Percentiles rank a stretch among this genome's conserved stretches.
phyloP scores from a whole-genome alignment of 140 eudicot genomes.

The Flaveria floridana region DNA sequence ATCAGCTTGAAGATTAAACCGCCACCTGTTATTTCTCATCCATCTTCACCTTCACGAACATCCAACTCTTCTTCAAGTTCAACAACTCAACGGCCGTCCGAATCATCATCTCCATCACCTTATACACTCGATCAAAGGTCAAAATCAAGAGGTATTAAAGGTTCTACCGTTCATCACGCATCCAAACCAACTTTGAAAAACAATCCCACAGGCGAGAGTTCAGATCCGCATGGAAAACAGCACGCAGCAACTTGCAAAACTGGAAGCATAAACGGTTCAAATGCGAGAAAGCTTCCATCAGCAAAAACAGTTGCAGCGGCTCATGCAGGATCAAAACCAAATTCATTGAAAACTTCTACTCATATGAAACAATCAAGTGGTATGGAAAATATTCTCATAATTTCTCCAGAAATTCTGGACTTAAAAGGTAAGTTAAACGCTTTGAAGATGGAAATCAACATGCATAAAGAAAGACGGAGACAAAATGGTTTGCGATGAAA shows the following conservation, averaged over 20 bases:
- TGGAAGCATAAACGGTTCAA: constrained; percentile 14
- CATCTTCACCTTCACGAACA: constrained; percentile 31
- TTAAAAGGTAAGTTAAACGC: constrained; percentile 37
- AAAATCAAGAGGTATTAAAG: constrained; percentile 17
- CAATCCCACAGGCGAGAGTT: constrained; percentile 7
- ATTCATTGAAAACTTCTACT: constrained; percentile 14
- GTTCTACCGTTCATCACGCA: constrained; percentile 12
- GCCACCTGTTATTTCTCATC: constrained; percentile 26
- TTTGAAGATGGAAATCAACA: constrained; percentile 35
- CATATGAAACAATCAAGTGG: constrained; percentile 20
- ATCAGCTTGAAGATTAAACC: constrained; percentile 35
- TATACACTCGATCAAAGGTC: constrained; percentile 16
- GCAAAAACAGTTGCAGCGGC: constrained; percentile 17
- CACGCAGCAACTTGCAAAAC: not conserved
- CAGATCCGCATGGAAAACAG: constrained; percentile 19
- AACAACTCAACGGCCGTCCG: constrained; percentile 25
- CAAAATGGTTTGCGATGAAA: not conserved
- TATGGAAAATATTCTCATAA: constrained; percentile 1
- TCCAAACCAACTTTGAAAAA: constrained; percentile 24
- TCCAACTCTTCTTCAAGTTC: constrained; percentile 20
- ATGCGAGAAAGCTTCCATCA: not conserved
- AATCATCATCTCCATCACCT: constrained; percentile 11
- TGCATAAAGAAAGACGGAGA: constrained; percentile 32
- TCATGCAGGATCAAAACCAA: constrained; percentile 21
- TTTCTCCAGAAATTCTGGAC: constrained; percentile 38